These are phyloP conservation scores for Neurospora sp. DNA, from an alignment of 2,329 filamentous ascomycete genomes.

Conservation along the genomic window DNA sequence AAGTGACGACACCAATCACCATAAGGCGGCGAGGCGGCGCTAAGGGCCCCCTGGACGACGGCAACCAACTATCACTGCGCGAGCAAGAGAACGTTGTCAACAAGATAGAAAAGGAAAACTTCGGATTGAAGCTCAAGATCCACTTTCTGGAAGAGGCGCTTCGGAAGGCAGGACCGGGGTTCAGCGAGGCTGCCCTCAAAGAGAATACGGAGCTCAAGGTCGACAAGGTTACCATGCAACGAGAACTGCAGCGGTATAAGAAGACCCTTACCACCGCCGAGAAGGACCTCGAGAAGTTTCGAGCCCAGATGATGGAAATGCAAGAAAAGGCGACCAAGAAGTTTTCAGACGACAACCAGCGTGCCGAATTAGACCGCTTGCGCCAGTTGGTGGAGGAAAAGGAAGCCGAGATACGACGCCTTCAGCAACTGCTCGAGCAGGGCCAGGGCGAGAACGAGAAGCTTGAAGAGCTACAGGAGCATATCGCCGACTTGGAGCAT, in stretches of 20 bases:
- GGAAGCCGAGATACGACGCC: constrained; percentile 49
- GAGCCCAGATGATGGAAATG: constrained; percentile 70
- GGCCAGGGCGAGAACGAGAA: constrained; percentile 48
- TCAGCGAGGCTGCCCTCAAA: constrained; percentile 78
- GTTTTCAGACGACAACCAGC: constrained; percentile 61
- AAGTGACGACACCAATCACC: constrained; percentile 72
- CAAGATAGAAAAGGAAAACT: constrained; percentile 97
- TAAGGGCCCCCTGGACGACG: constrained; percentile 66
- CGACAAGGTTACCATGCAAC: constrained; percentile 79
- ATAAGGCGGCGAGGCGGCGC: constrained; percentile 51
- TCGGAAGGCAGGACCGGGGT: constrained; percentile 77
- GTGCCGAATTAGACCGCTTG: constrained; percentile 49
- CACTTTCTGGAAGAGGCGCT: constrained; percentile 91
- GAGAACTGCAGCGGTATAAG: constrained; percentile 76
- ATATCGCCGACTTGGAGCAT: constrained; percentile 66
- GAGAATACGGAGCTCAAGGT: constrained; percentile 97
- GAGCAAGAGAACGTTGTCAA: constrained; percentile 96
- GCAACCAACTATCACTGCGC: constrained; percentile 81
- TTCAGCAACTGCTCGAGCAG: constrained; percentile 49
- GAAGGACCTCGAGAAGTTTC: constrained; percentile 75
- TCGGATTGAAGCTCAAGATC: constrained; percentile 91
- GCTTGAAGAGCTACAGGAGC: constrained; percentile 59
- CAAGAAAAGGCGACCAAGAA: constrained; percentile 73
- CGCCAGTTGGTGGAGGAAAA: constrained; percentile 47
- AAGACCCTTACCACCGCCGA: constrained; percentile 78